Evolutionary conservation across 768 basidiomycete genomes (phyloP), one percentile per base, ranked within the genome.

Genomic region (Podaxis mareebaensis): DNA sequence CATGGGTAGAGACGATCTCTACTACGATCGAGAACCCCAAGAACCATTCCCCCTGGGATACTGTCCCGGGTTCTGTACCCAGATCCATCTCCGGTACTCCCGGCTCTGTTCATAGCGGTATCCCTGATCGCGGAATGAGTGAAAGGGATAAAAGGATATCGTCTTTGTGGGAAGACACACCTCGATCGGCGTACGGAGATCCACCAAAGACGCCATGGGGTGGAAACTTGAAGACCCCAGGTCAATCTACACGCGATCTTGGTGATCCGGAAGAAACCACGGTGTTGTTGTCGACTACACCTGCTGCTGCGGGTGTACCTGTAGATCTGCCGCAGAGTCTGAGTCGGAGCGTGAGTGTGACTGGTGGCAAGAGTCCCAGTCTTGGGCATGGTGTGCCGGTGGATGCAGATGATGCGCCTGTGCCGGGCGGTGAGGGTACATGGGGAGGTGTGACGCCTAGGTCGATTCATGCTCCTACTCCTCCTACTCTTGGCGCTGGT

Each of bases 361-460:
- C 33, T 0, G n/a, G 51, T 36, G 26, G 49, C 6, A 49, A 53
- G 53, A 52, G 36, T 20, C 44, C 44, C 7, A 6, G n/a, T 46
- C n/a, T 46, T 33, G 49, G 8, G 8, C 38, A 22, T 26, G 40
- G 40, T 28, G 39, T 54, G 12, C 60, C 51, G n/a, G 24, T 54
- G 10, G 60, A 53, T 46, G 52, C 12, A 1, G 61, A 54, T 57
- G 58, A 63, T 51, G 59, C 60, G 6, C 65, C 65, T 22, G 24
- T 38, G 38, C 42, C 17, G n/a, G 56, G 12, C 10, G 30, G 36
- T 20, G 22, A 30, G 30, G 28, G 48, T 13, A 39, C 20, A 33
- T 53, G 46, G 42, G 61, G 58, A 42, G 38, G 48, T 36, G 53
- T n/a, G 13, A 53, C 65, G 1, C 44, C 59, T 4, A 51, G 39